phyloP scores from a whole-genome alignment of 495 filamentous ascomycete species.

The Xylaria cubensis region DNA sequence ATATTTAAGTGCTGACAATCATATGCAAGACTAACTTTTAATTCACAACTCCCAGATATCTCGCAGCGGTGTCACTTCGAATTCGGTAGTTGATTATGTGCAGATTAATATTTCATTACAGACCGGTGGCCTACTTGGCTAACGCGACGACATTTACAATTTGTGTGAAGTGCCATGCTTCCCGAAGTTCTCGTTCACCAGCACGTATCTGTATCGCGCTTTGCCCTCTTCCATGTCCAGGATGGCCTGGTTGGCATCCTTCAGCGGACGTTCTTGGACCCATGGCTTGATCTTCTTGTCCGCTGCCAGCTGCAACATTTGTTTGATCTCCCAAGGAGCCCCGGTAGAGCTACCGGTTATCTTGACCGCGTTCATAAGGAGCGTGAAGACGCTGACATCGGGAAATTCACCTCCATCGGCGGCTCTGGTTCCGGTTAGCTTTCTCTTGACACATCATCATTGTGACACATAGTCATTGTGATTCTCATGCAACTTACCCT shows the following conservation, averaged over 20 bases:
- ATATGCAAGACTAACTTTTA: background rate
- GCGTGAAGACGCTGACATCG: slow-evolving; percentile 64
- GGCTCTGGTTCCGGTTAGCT: slow-evolving; percentile 26
- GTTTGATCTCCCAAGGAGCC: slow-evolving; percentile 71
- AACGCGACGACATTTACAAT: background rate
- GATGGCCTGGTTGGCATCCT: slow-evolving; percentile 73
- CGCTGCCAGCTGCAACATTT: slow-evolving; percentile 80
- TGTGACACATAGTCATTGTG: background rate
- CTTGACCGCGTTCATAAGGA: slow-evolving; percentile 70
- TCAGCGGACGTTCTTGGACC: slow-evolving; percentile 73
- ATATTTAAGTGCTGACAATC: background rate
- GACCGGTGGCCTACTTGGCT: background rate
- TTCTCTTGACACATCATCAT: background rate
- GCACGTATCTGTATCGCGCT: slow-evolving; percentile 76
- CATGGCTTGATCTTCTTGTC: slow-evolving; percentile 77
- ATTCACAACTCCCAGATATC: background rate
- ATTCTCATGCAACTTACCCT: slow-evolving; percentile 65
- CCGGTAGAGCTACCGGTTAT: slow-evolving; percentile 80
- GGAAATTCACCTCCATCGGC: slow-evolving; percentile 55
- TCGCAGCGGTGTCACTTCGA: background rate
- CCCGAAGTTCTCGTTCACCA: slow-evolving; percentile 65
- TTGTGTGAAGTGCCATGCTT: slow-evolving; percentile 25
- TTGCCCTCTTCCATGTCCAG: slow-evolving; percentile 72
- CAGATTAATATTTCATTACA: background rate
- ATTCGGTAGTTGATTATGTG: background rate